These are phyloP conservation scores for Neurospora sp. DNA, from an alignment of 495 filamentous ascomycete species.

Conservation along the genomic window DNA sequence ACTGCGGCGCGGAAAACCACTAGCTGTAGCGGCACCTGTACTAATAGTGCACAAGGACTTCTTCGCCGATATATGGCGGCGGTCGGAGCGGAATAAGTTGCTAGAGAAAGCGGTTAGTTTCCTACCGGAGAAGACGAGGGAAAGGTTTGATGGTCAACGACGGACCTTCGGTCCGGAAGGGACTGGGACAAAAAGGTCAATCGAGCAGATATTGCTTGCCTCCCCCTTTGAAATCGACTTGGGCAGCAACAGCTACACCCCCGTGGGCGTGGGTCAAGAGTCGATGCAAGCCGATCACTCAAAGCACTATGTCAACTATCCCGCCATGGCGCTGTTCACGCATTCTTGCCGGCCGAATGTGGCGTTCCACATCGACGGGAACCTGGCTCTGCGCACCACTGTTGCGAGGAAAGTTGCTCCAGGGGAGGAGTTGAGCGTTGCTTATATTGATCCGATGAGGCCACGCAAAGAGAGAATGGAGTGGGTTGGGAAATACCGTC, in stretches of 20 bases:
- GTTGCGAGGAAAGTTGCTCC: slow-evolving; percentile 18
- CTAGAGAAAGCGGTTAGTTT: slow-evolving; percentile 21
- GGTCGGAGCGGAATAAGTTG: slow-evolving; percentile 13
- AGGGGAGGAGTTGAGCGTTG: slow-evolving; percentile 26
- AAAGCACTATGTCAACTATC: slow-evolving; percentile 24
- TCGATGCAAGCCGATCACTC: slow-evolving; percentile 1
- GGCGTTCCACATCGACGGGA: slow-evolving; percentile 20
- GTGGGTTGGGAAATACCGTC: slow-evolving; percentile 13
- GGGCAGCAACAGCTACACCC: slow-evolving; percentile 2
- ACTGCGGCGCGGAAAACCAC: slow-evolving; percentile 15
- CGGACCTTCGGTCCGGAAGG: slow-evolving; percentile 2
- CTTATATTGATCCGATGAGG: slow-evolving; percentile 20
- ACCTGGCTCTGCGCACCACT: slow-evolving; percentile 15
- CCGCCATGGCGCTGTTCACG: slow-evolving; percentile 14
- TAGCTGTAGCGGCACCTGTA: slow-evolving; percentile 9
- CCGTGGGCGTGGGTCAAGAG: neutral
- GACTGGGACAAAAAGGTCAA: neutral
- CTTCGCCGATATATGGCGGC: slow-evolving; percentile 13
- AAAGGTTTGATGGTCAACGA: slow-evolving; percentile 15
- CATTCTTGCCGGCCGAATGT: slow-evolving; percentile 29
- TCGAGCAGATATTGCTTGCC: slow-evolving; percentile 19
- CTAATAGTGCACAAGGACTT: slow-evolving; percentile 23
- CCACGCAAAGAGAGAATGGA: slow-evolving; percentile 11
- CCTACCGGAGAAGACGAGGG: neutral
- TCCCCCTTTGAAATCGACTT: slow-evolving; percentile 25